phyloP scores from a whole-genome alignment of 1,284 basidiomycete species.

The Afroboletus lepidellus region DNA sequence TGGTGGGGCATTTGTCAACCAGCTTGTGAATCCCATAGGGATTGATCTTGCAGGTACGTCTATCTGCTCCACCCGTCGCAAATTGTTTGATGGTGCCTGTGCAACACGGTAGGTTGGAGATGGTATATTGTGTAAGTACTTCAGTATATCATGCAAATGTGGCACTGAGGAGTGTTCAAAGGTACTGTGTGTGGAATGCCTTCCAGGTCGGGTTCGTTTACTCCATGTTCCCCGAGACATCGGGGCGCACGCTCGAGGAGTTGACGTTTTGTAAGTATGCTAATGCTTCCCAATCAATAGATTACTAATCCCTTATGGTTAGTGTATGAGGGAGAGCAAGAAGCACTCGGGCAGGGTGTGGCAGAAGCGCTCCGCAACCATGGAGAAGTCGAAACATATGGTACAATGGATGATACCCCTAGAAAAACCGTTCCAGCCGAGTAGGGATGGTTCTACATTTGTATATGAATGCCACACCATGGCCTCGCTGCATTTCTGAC shows the following conservation, averaged over 20 bases:
- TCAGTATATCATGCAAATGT: not conserved
- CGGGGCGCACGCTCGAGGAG: slow-evolving; percentile 53
- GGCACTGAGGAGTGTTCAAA: not conserved
- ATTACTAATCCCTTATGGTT: too few species aligned
- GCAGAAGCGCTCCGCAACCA: too few species aligned
- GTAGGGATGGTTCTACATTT: too few species aligned
- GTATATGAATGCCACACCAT: too few species aligned
- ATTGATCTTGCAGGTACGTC: slow-evolving; percentile 9
- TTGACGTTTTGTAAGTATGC: slow-evolving; percentile 48
- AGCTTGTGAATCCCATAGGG: slow-evolving; percentile 19
- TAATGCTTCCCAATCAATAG: not conserved
- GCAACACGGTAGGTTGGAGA: slow-evolving; percentile 10
- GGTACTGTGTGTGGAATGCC: slow-evolving; percentile 44
- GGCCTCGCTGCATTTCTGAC: too few species aligned
- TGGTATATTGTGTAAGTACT: slow-evolving; percentile 16
- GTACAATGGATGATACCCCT: too few species aligned
- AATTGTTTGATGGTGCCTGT: too few species aligned
- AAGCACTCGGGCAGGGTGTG: too few species aligned
- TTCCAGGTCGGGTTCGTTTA: slow-evolving; percentile 49
- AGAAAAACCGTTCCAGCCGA: too few species aligned
- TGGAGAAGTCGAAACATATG: too few species aligned
- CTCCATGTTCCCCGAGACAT: slow-evolving; percentile 55
- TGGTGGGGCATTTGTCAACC: slow-evolving; percentile 4
- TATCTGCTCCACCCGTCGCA: not conserved
- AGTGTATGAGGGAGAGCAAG: too few species aligned